Evolutionary conservation across 2,329 filamentous ascomycete genomes (phyloP).

Genomic region (Rasamsonia emersonii): DNA sequence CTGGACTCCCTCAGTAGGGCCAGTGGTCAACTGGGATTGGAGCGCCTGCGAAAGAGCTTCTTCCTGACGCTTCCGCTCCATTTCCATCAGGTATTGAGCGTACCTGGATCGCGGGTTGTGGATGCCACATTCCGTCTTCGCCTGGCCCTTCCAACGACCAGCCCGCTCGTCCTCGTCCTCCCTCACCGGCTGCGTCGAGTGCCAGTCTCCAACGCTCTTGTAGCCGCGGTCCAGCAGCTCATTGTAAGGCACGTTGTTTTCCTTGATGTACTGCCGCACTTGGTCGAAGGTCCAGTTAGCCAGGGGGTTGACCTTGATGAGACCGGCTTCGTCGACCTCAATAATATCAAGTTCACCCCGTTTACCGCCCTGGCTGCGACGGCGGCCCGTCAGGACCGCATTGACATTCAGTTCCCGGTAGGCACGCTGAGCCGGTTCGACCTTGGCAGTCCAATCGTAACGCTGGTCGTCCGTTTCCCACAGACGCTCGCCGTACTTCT

Average conservation of each 20-base stretch:
- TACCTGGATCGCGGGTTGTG: slow-evolving; percentile 97
- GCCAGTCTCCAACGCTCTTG: slow-evolving; percentile 97
- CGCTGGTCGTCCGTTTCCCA: slow-evolving; percentile 81
- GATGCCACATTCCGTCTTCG: slow-evolving; percentile 96
- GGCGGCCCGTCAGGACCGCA: slow-evolving; percentile 84
- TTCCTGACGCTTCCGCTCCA: slow-evolving; percentile 60
- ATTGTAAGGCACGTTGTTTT: slow-evolving; percentile 89
- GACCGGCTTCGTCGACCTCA: slow-evolving; percentile 80
- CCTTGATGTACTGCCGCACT: slow-evolving; percentile 77
- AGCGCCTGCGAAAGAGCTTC: slow-evolving; percentile 43
- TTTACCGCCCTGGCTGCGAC: slow-evolving; percentile 86
- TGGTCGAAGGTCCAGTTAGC: slow-evolving; percentile 90
- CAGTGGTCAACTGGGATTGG: slow-evolving; percentile 32
- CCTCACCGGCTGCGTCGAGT: slow-evolving; percentile 83
- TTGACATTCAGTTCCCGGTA: slow-evolving; percentile 81
- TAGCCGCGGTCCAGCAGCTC: slow-evolving; percentile 85
- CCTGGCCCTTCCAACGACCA: slow-evolving; percentile 91
- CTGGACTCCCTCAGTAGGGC: slow-evolving; percentile 33
- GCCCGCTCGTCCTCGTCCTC: slow-evolving; percentile 93
- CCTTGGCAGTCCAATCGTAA: slow-evolving; percentile 96
- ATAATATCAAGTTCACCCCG: slow-evolving; percentile 84
- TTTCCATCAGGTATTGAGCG: slow-evolving; percentile 69
- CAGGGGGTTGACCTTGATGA: slow-evolving; percentile 96
- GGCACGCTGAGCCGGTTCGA: slow-evolving; percentile 87
- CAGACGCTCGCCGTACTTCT: slow-evolving; percentile 69